These are phyloP conservation scores for Aspergillus unguis DNA, from an alignment of 2,329 filamentous ascomycete genomes.

Conservation along the genomic window DNA sequence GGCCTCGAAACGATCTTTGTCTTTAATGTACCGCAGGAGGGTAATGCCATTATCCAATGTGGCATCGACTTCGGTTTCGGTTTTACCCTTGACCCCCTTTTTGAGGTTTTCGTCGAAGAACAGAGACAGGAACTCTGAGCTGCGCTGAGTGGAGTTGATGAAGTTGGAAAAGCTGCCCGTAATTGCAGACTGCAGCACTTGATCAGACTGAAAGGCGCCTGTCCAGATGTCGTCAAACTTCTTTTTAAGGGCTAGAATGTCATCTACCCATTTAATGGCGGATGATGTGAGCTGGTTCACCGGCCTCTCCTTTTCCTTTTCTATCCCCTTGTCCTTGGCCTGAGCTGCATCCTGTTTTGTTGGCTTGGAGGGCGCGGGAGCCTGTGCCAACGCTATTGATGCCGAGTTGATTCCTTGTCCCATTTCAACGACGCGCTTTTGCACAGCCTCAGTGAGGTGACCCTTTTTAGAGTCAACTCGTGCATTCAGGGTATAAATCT, in stretches of 20 bases:
- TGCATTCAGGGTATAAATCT: slow-evolving; percentile 74
- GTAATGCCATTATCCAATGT: slow-evolving; percentile 87
- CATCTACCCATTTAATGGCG: slow-evolving; percentile 93
- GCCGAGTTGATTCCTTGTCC: slow-evolving; percentile 76
- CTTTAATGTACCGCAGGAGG: slow-evolving; percentile 79
- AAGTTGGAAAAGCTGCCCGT: slow-evolving; percentile 87
- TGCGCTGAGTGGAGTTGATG: slow-evolving; percentile 83
- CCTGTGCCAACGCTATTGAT: slow-evolving; percentile 55
- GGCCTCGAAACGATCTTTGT: slow-evolving; percentile 91
- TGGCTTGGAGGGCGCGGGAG: slow-evolving; percentile 44
- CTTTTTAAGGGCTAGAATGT: slow-evolving; percentile 78
- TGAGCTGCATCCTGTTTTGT: slow-evolving; percentile 50
- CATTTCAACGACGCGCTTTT: slow-evolving; percentile 72
- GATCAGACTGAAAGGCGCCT: slow-evolving; percentile 69
- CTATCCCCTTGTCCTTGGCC: slow-evolving; percentile 50
- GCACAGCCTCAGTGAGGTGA: slow-evolving; percentile 67
- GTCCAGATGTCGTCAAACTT: slow-evolving; percentile 82
- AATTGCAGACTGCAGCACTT: slow-evolving; percentile 74
- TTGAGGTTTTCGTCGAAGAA: slow-evolving; percentile 98
- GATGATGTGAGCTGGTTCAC: slow-evolving; percentile 78
- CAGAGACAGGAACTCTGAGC: slow-evolving; percentile 88
- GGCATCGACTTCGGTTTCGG: slow-evolving; percentile 77
- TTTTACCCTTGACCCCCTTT: slow-evolving; percentile 88
- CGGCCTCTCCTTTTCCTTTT: slow-evolving; percentile 49
- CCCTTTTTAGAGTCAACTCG: slow-evolving; percentile 72